Evolutionary conservation across 371 early-diverging fungal genomes (phyloP).

Genomic region (Basidiobolus meristosporus): DNA sequence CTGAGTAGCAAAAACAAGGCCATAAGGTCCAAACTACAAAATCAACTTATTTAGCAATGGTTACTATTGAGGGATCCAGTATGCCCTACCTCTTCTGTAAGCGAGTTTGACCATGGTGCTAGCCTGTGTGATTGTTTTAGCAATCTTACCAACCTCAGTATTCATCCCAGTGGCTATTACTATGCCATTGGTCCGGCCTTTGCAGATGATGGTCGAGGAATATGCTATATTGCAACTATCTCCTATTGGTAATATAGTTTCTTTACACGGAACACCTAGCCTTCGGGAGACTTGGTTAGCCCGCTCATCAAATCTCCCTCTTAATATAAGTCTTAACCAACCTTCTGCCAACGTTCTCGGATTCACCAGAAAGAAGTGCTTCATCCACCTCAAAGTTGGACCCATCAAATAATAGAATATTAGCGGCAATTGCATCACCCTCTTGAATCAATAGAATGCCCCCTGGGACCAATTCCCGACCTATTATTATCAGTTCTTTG

Average conservation of each 20-base stretch:
- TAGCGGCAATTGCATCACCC: constrained; percentile 81
- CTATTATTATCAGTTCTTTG: constrained; percentile 28
- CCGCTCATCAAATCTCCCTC: too few relatives aligned
- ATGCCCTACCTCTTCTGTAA: constrained; percentile 30
- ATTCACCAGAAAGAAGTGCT: constrained; percentile 75
- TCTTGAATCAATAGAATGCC: constrained; percentile 69
- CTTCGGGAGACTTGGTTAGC: too few relatives aligned
- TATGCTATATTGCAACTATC: constrained; percentile 34
- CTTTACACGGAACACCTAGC: constrained; percentile 1
- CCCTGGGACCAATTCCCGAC: constrained; percentile 63
- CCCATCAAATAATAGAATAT: constrained; percentile 55
- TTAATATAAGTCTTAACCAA: constrained; percentile 6
- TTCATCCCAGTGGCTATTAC: constrained; percentile 61
- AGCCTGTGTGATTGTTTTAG: constrained; percentile 56
- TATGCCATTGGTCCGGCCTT: constrained; percentile 38
- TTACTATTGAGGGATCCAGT: neutral
- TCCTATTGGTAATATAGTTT: constrained; percentile 37
- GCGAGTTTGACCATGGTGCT: constrained; percentile 40
- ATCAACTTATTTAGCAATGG: neutral
- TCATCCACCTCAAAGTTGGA: constrained; percentile 72
- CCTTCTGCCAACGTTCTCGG: constrained; percentile 45
- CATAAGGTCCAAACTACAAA: constrained; percentile 41
- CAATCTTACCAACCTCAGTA: constrained; percentile 88
- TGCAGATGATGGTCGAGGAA: constrained; percentile 29
- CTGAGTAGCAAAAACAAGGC: constrained; percentile 45